phyloP scores from a whole-genome alignment of 306 rosid species.

The Morella rubra region DNA sequence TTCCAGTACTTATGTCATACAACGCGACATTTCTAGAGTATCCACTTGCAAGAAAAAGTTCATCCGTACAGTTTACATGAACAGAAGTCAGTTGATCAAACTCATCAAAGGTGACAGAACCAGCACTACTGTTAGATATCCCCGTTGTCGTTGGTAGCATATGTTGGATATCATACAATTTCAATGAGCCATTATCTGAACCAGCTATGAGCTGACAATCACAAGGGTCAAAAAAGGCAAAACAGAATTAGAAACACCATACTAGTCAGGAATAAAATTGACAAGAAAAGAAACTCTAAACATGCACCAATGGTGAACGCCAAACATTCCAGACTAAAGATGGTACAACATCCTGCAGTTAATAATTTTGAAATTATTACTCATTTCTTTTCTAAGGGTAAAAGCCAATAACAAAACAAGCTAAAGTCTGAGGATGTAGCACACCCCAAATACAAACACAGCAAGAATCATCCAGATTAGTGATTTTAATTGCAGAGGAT shows the following conservation, averaged over 20 bases:
- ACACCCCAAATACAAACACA: slow-evolving; percentile 16
- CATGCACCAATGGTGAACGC: slow-evolving; percentile 17
- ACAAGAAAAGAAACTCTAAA: slow-evolving; percentile 27
- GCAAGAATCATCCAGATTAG: slow-evolving; percentile 9
- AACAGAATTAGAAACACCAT: slow-evolving; percentile 30
- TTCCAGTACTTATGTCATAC: slow-evolving; percentile 69
- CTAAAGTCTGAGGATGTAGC: slow-evolving; percentile 9
- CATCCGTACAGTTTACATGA: slow-evolving; percentile 76
- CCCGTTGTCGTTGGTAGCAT: slow-evolving; percentile 35
- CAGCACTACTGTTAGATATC: slow-evolving; percentile 39
- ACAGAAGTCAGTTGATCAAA: slow-evolving; percentile 85
- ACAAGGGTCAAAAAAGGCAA: slow-evolving; percentile 22
- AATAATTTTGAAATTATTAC: background rate
- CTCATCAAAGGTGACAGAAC: slow-evolving; percentile 61
- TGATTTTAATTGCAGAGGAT: slow-evolving; percentile 14
- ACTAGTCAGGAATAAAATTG: slow-evolving; percentile 16
- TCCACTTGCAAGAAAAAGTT: slow-evolving; percentile 84
- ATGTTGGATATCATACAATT: slow-evolving; percentile 61
- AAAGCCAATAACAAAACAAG: slow-evolving; percentile 22
- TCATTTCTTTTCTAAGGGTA: background rate
- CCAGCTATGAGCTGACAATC: slow-evolving; percentile 83
- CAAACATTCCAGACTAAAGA: background rate
- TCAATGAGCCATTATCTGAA: slow-evolving; percentile 82
- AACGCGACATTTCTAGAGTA: slow-evolving; percentile 81
- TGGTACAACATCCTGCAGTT: background rate